Conservation (phyloP, 495 filamentous ascomycete genomes). For the Penicillium lagena region DNA sequence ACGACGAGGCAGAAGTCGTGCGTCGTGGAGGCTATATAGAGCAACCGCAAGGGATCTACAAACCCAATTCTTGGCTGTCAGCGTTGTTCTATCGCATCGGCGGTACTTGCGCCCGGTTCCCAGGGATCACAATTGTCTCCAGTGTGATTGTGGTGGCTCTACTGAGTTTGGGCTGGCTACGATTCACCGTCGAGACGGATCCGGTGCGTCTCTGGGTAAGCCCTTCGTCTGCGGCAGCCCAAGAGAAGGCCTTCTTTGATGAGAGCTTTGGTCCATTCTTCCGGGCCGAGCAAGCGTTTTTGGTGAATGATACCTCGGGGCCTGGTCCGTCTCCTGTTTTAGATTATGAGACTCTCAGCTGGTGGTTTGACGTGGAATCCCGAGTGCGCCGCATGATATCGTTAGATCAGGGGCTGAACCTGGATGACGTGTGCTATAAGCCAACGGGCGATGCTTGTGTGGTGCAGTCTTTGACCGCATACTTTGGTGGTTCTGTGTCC, state of each 20-base stretch:
- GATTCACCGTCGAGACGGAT: slow-evolving; percentile 79
- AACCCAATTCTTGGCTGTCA: slow-evolving; percentile 71
- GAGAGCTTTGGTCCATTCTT: slow-evolving; percentile 94
- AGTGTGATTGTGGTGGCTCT: slow-evolving; percentile 65
- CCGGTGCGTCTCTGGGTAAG: slow-evolving; percentile 94
- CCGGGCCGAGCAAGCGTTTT: slow-evolving; percentile 85
- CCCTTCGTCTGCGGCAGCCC: slow-evolving; percentile 79
- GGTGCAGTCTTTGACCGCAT: slow-evolving; percentile 81
- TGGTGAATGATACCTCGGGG: slow-evolving; percentile 76
- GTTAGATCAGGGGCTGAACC: slow-evolving; percentile 48
- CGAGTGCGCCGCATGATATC: slow-evolving; percentile 66
- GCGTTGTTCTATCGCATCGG: slow-evolving; percentile 79
- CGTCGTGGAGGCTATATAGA: slow-evolving; percentile 65
- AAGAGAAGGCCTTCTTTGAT: slow-evolving; percentile 94
- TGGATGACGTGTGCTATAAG: slow-evolving; percentile 90
- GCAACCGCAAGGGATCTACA: slow-evolving; percentile 61
- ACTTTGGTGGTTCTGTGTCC: slow-evolving; percentile 65
- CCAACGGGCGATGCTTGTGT: slow-evolving; percentile 87
- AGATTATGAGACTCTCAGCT: slow-evolving; percentile 77
- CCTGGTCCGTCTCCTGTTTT: slow-evolving; percentile 67
- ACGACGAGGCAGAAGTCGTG: slow-evolving; percentile 72
- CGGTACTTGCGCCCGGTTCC: slow-evolving; percentile 71
- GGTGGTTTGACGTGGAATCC: slow-evolving; percentile 92
- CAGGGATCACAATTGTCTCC: slow-evolving; percentile 68
- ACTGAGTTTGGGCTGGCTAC: slow-evolving; percentile 79